Evolutionary conservation across 441 rosid genomes (phyloP).

Genomic region (Macaranga tanarius): DNA sequence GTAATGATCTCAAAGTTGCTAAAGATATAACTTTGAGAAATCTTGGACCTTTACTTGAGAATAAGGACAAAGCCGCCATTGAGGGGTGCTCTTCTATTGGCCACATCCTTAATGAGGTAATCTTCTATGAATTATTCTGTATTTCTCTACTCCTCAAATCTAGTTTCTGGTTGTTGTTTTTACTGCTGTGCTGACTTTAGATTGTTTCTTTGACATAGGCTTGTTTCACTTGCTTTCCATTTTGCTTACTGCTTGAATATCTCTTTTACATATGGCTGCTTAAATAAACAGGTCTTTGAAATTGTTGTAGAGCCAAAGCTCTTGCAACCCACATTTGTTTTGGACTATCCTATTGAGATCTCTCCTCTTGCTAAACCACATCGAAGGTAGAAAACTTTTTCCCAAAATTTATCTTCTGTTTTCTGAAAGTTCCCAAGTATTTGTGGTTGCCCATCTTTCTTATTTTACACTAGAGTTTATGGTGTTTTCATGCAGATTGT

Average conservation of each 20-base stretch:
- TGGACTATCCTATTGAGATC: slow-evolving; percentile 93
- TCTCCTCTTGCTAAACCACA: slow-evolving; percentile 98
- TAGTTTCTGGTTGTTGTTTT: slow-evolving; percentile 10
- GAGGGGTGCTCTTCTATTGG: slow-evolving; percentile 75
- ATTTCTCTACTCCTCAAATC: background rate
- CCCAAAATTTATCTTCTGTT: slow-evolving; percentile 1
- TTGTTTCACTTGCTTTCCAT: background rate
- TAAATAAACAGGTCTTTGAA: slow-evolving; percentile 72
- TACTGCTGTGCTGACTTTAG: background rate
- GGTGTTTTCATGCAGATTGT: background rate
- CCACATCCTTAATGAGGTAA: slow-evolving; percentile 85
- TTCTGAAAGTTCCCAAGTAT: background rate
- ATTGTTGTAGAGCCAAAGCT: slow-evolving; percentile 84
- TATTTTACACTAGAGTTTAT: background rate
- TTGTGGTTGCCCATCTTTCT: background rate
- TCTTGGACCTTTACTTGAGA: slow-evolving; percentile 55
- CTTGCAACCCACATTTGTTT: slow-evolving; percentile 88
- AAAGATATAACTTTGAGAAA: slow-evolving; percentile 58
- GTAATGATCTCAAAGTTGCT: slow-evolving; percentile 57
- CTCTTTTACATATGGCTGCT: background rate
- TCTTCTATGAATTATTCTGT: background rate
- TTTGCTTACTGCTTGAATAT: slow-evolving; percentile 6
- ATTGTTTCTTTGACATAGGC: background rate
- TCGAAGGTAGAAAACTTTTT: slow-evolving; percentile 48
- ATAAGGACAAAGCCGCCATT: slow-evolving; percentile 68